These are phyloP conservation scores for Verticillium tricorpus DNA, from an alignment of 2,329 filamentous ascomycete genomes.

Conservation along the genomic window DNA sequence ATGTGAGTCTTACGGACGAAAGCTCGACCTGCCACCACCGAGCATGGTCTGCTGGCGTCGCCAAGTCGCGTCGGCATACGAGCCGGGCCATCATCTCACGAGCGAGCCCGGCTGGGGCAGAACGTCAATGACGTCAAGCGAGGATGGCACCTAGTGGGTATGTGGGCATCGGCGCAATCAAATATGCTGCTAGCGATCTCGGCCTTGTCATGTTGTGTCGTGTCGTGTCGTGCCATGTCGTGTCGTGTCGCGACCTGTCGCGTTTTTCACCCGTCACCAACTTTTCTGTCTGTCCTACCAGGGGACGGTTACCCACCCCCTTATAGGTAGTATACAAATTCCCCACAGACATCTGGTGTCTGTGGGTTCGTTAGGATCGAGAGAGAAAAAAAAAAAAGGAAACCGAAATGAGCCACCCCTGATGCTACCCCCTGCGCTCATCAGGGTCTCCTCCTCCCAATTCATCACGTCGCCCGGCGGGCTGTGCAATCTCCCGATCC, in stretches of 20 bases:
- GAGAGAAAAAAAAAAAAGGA: not conserved
- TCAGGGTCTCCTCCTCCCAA: conserved; percentile 1
- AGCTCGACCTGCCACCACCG: not conserved
- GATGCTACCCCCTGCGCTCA: conserved; percentile 4
- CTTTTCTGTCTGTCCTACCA: too few species aligned
- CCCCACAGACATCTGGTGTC: not conserved
- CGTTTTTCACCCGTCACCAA: not conserved
- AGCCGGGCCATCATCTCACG: not conserved
- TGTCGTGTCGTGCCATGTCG: too few species aligned
- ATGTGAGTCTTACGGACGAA: not conserved
- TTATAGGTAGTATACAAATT: too few species aligned
- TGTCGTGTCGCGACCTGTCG: too few species aligned
- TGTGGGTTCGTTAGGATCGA: not conserved
- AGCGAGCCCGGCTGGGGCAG: not conserved
- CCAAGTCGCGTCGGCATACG: too few species aligned
- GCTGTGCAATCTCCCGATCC: not conserved
- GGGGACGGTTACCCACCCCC: too few species aligned
- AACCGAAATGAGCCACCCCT: not conserved
- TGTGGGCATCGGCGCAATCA: not conserved
- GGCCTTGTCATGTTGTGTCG: not conserved
- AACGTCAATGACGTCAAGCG: not conserved
- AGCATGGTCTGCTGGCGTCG: not conserved
- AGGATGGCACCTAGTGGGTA: not conserved
- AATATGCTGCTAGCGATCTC: not conserved
- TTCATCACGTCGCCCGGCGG: not conserved